Evolutionary conservation across 768 basidiomycete genomes (phyloP).

Genomic region (Gautieria morchelliformis): DNA sequence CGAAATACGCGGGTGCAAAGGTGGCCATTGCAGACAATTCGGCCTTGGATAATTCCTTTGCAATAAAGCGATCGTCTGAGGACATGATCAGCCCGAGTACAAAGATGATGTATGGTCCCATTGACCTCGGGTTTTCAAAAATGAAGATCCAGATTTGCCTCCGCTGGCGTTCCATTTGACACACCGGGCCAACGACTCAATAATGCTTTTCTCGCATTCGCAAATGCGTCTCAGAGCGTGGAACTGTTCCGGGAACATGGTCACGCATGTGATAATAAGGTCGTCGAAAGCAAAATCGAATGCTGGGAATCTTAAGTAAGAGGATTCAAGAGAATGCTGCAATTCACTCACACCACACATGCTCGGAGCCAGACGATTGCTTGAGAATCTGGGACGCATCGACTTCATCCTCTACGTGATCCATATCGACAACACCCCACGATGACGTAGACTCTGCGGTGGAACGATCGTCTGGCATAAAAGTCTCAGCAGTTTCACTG

Average conservation of each 20-base stretch:
- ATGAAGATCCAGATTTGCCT: constrained; percentile 94
- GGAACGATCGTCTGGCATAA: constrained; percentile 88
- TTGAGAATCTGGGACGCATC: constrained; percentile 11
- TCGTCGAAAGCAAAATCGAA: constrained; percentile 60
- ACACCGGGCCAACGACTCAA: constrained; percentile 88
- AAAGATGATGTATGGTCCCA: background rate
- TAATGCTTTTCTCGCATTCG: constrained; percentile 88
- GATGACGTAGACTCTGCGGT: constrained; percentile 77
- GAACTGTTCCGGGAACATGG: constrained; percentile 95
- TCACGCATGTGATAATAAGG: constrained; percentile 84
- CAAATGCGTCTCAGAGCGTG: constrained; percentile 88
- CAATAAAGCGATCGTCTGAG: constrained; percentile 94
- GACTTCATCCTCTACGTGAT: constrained; percentile 41
- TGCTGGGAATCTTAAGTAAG: constrained; percentile 34
- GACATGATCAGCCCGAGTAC: constrained; percentile 4
- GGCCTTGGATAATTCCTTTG: constrained; percentile 85
- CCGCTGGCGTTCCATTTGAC: constrained; percentile 94
- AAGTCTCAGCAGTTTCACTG: constrained; percentile 65
- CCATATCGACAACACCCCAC: constrained; percentile 88
- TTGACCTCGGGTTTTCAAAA: constrained; percentile 86
- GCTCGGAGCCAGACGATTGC: background rate
- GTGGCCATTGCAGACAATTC: constrained; percentile 94
- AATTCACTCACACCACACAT: constrained; percentile 3
- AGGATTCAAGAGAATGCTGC: background rate
- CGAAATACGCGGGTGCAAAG: constrained; percentile 95